Conservation (phyloP, 73 alveolate genomes). For the Uronychia setigera region DNA sequence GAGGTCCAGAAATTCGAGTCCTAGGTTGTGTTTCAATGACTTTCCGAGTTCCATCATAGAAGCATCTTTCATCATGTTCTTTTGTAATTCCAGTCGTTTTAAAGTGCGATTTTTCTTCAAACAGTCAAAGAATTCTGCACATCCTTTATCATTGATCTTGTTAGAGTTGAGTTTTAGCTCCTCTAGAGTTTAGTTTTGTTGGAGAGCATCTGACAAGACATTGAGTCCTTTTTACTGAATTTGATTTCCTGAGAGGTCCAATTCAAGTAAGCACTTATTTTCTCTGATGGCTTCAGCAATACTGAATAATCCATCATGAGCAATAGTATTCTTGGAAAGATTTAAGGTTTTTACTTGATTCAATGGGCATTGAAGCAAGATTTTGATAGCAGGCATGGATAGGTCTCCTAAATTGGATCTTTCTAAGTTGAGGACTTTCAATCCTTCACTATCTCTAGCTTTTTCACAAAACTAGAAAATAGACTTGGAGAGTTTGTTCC, state of each 20-base stretch:
- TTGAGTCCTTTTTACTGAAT: conserved; percentile 9
- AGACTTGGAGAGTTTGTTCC: not conserved
- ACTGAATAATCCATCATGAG: conserved; percentile 18
- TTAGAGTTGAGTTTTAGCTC: conserved; percentile 8
- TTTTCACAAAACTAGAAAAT: not conserved
- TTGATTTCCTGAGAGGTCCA: conserved; percentile 18
- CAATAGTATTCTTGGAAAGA: not conserved
- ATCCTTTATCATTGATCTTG: conserved; percentile 31
- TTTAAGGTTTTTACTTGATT: not conserved
- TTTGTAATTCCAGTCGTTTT: not conserved
- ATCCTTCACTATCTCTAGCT: not conserved
- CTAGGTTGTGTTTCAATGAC: not conserved
- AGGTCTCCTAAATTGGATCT: not conserved
- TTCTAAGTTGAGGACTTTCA: not conserved
- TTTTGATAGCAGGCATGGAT: not conserved
- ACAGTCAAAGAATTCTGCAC: conserved; percentile 21
- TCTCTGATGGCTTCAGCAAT: conserved; percentile 20
- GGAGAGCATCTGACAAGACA: not conserved
- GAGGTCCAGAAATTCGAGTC: not conserved
- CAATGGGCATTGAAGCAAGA: not conserved
- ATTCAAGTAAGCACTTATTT: conserved; percentile 4
- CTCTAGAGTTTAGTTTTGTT: not conserved
- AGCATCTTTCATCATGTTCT: conserved; percentile 14
- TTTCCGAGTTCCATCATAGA: not conserved
- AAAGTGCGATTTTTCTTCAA: conserved; percentile 11